These are phyloP conservation scores for Silene vulgaris DNA, from an alignment of 179 eudicot genomes.

Conservation along the genomic window DNA sequence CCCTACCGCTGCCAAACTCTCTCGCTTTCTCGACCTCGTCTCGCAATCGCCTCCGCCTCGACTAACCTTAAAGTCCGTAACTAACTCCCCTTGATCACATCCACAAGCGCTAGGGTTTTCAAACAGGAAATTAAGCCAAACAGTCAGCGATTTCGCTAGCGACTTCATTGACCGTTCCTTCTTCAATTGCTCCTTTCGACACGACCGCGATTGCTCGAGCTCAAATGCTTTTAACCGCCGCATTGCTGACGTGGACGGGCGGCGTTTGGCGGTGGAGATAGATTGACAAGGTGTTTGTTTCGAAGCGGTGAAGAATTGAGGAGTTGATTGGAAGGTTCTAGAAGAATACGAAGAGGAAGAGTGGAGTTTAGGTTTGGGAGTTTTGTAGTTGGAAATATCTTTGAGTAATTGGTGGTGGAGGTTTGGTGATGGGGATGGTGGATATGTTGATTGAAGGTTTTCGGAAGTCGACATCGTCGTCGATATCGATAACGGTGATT, in stretches of 20 bases:
- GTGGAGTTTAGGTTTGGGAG: constrained; percentile 44
- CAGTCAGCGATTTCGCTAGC: constrained; percentile 64
- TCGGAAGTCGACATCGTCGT: constrained; percentile 18
- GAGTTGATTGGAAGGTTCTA: constrained; percentile 37
- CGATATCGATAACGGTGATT: not conserved
- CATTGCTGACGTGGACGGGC: constrained; percentile 30
- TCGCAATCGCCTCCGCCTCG: constrained; percentile 29
- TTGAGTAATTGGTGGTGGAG: constrained; percentile 33
- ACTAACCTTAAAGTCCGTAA: constrained; percentile 1
- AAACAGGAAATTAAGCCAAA: constrained; percentile 81
- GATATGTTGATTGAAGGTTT: constrained; percentile 14
- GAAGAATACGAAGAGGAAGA: constrained; percentile 23
- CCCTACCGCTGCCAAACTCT: constrained; percentile 37
- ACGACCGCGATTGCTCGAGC: constrained; percentile 66
- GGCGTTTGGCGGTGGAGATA: constrained; percentile 31
- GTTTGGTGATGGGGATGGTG: constrained; percentile 24
- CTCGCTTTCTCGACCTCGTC: constrained; percentile 21
- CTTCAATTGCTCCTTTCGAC: constrained; percentile 48
- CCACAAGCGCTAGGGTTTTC: constrained; percentile 75
- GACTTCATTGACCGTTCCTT: constrained; percentile 63
- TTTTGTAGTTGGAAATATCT: constrained; percentile 82
- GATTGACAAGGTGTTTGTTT: constrained; percentile 50
- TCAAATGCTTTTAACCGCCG: constrained; percentile 56
- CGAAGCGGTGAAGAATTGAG: constrained; percentile 65
- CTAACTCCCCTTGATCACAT: constrained; percentile 27